phyloP scores from a whole-genome alignment of 2,329 filamentous ascomycete species.

The Teratosphaeria zuluensis region DNA sequence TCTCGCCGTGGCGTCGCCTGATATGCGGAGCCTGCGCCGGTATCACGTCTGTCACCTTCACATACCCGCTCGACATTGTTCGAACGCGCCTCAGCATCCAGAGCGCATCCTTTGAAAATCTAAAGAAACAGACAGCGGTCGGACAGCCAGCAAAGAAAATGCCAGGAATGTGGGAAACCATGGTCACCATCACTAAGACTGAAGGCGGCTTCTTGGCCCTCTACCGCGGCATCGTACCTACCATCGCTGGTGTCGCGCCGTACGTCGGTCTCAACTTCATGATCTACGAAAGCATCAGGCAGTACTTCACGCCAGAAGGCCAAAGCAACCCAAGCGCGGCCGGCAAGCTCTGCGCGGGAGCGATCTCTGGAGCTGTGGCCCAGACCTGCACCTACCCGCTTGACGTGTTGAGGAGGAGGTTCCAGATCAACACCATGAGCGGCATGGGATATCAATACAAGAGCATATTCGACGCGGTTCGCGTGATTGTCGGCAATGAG shows the following conservation, averaged over 20 bases:
- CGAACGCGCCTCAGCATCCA: conserved; percentile 93
- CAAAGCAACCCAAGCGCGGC: conserved; percentile 69
- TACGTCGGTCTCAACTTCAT: conserved; percentile 98
- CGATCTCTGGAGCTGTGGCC: conserved; percentile 88
- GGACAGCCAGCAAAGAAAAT: conserved; percentile 42
- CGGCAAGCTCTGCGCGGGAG: conserved; percentile 80
- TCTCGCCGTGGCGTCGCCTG: conserved; percentile 65
- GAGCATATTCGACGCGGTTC: conserved; percentile 72
- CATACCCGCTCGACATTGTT: conserved; percentile 95
- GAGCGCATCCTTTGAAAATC: conserved; percentile 81
- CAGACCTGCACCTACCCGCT: conserved; percentile 98
- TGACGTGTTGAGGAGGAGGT: conserved; percentile 86
- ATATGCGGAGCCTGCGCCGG: conserved; percentile 86
- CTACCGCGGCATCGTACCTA: conserved; percentile 92
- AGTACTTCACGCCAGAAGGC: conserved; percentile 76
- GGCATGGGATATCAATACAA: conserved; percentile 97
- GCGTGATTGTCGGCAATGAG: conserved; percentile 72
- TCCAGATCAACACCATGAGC: conserved; percentile 98
- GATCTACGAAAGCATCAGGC: conserved; percentile 85
- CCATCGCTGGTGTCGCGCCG: conserved; percentile 87
- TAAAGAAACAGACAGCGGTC: conserved; percentile 42
- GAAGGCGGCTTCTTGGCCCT: conserved; percentile 78
- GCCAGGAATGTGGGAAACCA: conserved; percentile 85
- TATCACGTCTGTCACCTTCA: conserved; percentile 88
- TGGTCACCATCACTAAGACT: conserved; percentile 75